Evolutionary conservation across 768 basidiomycete species (phyloP), one percentile per base, ranked within the genome.

Genomic region (Collybia nuda): DNA sequence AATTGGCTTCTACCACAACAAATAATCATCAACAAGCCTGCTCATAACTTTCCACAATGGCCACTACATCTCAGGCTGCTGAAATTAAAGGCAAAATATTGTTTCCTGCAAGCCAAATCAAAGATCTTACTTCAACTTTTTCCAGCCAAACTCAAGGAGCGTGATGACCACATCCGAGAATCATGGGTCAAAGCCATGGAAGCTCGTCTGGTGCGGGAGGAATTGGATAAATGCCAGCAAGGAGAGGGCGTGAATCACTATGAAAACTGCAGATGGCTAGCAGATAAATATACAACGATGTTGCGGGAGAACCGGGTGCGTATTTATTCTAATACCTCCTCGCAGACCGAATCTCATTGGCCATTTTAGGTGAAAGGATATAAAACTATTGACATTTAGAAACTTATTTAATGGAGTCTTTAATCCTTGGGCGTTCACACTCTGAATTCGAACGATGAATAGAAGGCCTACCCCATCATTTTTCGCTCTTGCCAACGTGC

Each of bases 151-250:
- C 67, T 88, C 44, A 70, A 80, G 59, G 79, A 78, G 58, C 86
- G 90, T 36, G 93, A 96, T 54, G 71, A 81, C 40, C 74, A 81
- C 68, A 75, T 98, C 63, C 84, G 90, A 45, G 94, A 98, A 72
- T 90, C 90, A 44, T 98, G 95, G 95, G 81, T 97, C 26, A 87
- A 85, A 58, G 86, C 90, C 18, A 96, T 98, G 93, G 94, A 97
- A 68, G 83, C 85, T 26, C 84, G 90, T 42, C 76, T 98, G 51
- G 92, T 97, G 41, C 84, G 85, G 53, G 88, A 91, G 51, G 90
- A 95, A 67, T 81, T 98, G 48, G 78, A 82, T 50, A 93, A 91
- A 69, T 98, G 95, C 73, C 91, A 94, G 62, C 79, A 81, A 59
- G 78, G 80, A 6, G 95, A 98, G 73, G 93, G 95, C 26, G 90